These are phyloP conservation scores for Abelmoschus esculentus DNA, from an alignment of 345 rosid genomes.

Conservation along the genomic window DNA sequence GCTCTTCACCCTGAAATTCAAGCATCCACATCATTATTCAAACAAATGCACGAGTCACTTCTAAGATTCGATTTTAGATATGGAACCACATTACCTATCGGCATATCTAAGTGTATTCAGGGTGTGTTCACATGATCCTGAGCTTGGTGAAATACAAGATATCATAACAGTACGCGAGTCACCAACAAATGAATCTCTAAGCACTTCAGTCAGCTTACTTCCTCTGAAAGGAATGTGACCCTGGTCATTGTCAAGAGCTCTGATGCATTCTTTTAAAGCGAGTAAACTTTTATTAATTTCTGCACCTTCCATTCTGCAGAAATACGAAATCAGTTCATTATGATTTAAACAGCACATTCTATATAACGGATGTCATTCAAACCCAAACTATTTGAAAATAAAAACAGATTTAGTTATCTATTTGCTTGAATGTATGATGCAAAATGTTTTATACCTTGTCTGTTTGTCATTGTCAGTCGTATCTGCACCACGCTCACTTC, in stretches of 20 bases:
- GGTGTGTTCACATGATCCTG: conserved; percentile 69
- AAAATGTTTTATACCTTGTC: conserved; percentile 37
- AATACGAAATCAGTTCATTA: not conserved
- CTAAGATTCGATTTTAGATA: not conserved
- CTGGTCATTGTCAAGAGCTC: conserved; percentile 66
- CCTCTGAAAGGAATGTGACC: conserved; percentile 67
- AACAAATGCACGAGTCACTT: not conserved
- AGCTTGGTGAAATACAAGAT: conserved; percentile 60
- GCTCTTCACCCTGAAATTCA: conserved; percentile 52
- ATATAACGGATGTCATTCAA: not conserved
- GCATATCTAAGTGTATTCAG: conserved; percentile 62
- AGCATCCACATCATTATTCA: conserved; percentile 10
- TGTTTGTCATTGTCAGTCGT: conserved; percentile 67
- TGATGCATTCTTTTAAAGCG: conserved; percentile 59
- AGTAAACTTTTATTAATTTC: conserved; percentile 63
- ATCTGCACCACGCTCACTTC: conserved; percentile 72
- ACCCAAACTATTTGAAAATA: not conserved
- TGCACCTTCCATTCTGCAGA: conserved; percentile 56
- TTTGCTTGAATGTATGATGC: not conserved
- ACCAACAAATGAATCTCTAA: conserved; percentile 70
- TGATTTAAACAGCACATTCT: conserved; percentile 1
- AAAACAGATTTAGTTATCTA: not conserved
- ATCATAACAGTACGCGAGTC: conserved; percentile 68
- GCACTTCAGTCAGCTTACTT: conserved; percentile 63
- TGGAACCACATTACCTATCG: conserved; percentile 40